A percentile compares a stretch with the other conserved stretches of the same genome.
Evolutionary conservation across 2,329 filamentous ascomycete genomes (phyloP).

Genomic region (Diplodia corticola): DNA sequence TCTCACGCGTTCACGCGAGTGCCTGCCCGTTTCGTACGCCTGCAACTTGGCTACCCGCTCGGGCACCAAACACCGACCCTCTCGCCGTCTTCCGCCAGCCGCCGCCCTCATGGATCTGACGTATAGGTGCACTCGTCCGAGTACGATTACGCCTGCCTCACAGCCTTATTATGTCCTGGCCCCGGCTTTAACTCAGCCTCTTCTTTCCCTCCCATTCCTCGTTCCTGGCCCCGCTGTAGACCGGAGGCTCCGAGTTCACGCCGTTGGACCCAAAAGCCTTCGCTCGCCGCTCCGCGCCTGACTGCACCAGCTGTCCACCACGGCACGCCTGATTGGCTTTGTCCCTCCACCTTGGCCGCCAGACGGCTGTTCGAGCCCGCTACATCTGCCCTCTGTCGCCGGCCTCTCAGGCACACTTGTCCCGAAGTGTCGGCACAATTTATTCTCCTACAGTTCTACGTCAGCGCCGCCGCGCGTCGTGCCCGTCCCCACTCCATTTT

Average conservation of each 20-base stretch:
- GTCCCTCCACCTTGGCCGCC: background rate
- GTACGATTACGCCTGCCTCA: background rate
- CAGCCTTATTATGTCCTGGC: conserved; percentile 1
- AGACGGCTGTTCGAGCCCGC: background rate
- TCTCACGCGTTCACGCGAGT: conserved; percentile 10
- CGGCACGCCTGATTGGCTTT: background rate
- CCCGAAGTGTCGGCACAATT: background rate
- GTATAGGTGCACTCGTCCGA: background rate
- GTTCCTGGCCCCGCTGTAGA: background rate
- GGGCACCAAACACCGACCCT: background rate
- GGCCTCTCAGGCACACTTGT: background rate
- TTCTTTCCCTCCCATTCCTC: background rate
- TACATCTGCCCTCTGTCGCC: background rate
- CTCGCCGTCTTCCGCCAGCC: background rate
- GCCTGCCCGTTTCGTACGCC: conserved; percentile 1
- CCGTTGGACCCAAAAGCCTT: background rate
- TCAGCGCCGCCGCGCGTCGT: conserved; percentile 15
- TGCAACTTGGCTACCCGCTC: background rate
- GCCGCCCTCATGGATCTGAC: background rate
- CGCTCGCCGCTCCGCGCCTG: background rate
- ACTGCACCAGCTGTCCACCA: background rate
- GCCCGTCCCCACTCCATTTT: background rate
- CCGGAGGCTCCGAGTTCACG: background rate
- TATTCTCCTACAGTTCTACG: background rate
- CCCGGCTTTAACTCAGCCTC: background rate